Base-by-base conservation (phyloP, 2,329 filamentous ascomycete genomes). In the Thelonectria olida region DNA sequence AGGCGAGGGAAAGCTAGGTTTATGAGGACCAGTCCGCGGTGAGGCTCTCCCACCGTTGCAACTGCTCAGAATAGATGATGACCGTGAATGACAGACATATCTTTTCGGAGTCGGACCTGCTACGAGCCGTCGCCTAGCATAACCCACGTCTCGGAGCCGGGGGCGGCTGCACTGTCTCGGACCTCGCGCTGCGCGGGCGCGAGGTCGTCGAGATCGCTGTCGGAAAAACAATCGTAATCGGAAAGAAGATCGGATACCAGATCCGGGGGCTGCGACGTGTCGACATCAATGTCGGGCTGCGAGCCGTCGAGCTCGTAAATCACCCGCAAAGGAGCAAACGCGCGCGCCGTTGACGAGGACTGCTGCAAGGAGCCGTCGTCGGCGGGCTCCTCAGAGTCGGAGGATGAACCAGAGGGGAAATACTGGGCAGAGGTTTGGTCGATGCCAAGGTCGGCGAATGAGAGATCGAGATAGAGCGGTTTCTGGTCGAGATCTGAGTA, bases 61-160 rank as follows among this genome's bases (percentile, higher is more conserved):
- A 48, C 22, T 63, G 58, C 61, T 69, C 67, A 61, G 72, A 70
- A 72, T n/a, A n/a, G n/a, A n/a, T 71, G 25, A 15, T 15, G 31
- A 34, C 31, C 31, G n/a, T n/a, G n/a, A n/a, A n/a, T n/a, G n/a
- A n/a, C n/a, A n/a, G n/a, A n/a, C n/a, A n/a, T n/a, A n/a, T n/a
- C n/a, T n/a, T n/a, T 70, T 65, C 65, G 61, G 55, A 51, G 67
- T 73, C 75, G 78, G 78, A 80, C 77, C 72, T 81, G 78, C 73
- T 82, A 78, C 78, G 75, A 80, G 79, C 76, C 80, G 75, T 81
- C 79, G 71, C 76, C 77, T 67, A 82, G 72, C 72, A 82, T 73
- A 34, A 81, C 74, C 80, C 80, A 82, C 62, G 75, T 69, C 41
- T 76, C 78, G 22, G 73, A 68, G 53, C 67, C 68, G 34, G 70